Evolutionary conservation across 163 green algal species (phyloP), one percentile per base, ranked within the genome.

Genomic region (Chloromonas sp.): DNA sequence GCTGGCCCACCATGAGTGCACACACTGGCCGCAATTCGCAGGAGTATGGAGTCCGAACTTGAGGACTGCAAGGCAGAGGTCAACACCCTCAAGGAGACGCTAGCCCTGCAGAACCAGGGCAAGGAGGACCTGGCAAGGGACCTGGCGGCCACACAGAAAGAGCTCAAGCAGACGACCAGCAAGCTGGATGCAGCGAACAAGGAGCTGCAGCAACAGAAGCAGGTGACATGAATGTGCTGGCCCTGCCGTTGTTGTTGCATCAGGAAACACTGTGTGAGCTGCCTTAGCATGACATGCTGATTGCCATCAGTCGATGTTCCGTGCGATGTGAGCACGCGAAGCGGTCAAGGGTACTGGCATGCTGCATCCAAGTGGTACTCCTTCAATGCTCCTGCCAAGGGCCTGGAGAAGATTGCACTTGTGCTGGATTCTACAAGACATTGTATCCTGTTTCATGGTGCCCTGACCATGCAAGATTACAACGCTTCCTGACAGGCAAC

Each of bases 161-260:
- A 86, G 58, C 61, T 84, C 2, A 85, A 81, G 76, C 5, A 58
- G 60, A 2, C 60, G 2, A 3, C 2, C 15, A 58, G 14, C 11
- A n/a, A 79, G 77, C 77, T 84, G 58, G 84, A 84, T 2, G 70
- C 70, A 15, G 66, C 79, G 14, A 71, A 15, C 60, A 77, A 81
- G 70, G 79, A 84, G 79, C 2, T 70, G 8, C 15, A 82, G 3
- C 84, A 82, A 70, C 79, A 87, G 79, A 78, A 82, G 60, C 84
- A 84, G 81, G 81, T 78, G 14, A 36, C 36, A 36, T 36, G 36
- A 36, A 36, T 36, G 36, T 36, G 36, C 36, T 36, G 36, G 36
- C 36, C 36, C 36, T 36, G 36, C 36, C 36, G 36, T 36, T 36
- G 36, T 36, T 36, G 36, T 36, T 36, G 36, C 36, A 36, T 36